Base-by-base conservation (phyloP, 2,329 filamentous ascomycete genomes). In the Metarhizium anisopliae region DNA sequence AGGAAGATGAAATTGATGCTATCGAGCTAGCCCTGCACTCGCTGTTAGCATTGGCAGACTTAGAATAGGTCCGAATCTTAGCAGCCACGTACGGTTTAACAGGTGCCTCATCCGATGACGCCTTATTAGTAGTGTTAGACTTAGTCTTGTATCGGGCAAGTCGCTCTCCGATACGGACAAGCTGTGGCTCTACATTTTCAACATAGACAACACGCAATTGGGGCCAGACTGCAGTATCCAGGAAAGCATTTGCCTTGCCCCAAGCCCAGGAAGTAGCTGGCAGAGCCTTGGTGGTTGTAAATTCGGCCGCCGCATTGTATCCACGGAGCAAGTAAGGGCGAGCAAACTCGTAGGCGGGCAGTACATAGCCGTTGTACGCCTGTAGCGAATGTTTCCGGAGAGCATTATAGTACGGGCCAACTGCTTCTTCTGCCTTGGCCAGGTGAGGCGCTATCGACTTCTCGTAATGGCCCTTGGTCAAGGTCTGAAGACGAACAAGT, bases 111-210 rank as follows among this genome's bases (percentile, higher is more conserved):
- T 36, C 51, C 2, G 51, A 35, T 13, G 38, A 14, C 20, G 14
- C 51, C 45, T 58, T 54, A 36, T 49, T 63, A 65, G 59, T 64
- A 43, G 57, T 63, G 59, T 68, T 71, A 6, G 64, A 63, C 58
- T 70, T 70, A 51, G 71, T 72, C 50, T 73, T 85, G 70, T 91
- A 89, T 51, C 87, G 79, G 45, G 91, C 92, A 11, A 99, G 80
- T 50, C 92, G 85, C 73, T 96, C 88, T 13, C 90, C 89, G 64
- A 99, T 97, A 64, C 91, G 90, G 56, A 93, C 82, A 14, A 99
- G 79, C 71, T 99, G 95, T 14, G 95, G 95, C 73, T 97, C 92
- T 3, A 99, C 92, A 63, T 95, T 96, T 66, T 96, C 86, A 11
- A 86, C 82, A 66, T 97, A 97, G 5, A 96, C 74, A 14, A 88